Conservation (phyloP, 2,329 filamentous ascomycete species). For the Exophiala phaeomuriformis region DNA sequence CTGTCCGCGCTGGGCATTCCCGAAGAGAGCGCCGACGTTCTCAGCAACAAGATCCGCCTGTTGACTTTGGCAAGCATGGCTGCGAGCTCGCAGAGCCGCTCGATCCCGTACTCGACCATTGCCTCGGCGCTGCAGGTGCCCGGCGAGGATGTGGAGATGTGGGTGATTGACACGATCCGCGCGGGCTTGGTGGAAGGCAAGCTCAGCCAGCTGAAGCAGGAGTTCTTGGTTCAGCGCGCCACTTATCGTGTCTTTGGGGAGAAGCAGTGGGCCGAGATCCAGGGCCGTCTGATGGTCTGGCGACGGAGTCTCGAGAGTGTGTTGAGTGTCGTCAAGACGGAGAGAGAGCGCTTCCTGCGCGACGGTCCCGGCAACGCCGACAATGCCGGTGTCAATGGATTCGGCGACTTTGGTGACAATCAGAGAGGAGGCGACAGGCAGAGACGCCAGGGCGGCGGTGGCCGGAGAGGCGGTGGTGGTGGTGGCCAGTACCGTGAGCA, state of each 20-base stretch:
- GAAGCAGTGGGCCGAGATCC: slow-evolving; percentile 96
- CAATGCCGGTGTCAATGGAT: slow-evolving; percentile 8
- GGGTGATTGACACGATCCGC: slow-evolving; percentile 97
- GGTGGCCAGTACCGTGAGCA: slow-evolving; percentile 29
- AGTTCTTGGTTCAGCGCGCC: slow-evolving; percentile 91
- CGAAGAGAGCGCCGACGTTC: slow-evolving; percentile 63
- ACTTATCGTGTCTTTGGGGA: slow-evolving; percentile 96
- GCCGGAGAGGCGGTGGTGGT: slow-evolving; percentile 22
- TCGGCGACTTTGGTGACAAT: slow-evolving; percentile 7
- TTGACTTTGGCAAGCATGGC: slow-evolving; percentile 87
- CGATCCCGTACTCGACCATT: slow-evolving; percentile 82
- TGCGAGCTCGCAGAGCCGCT: slow-evolving; percentile 71
- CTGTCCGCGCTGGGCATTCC: slow-evolving; percentile 65
- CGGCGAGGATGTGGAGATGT: slow-evolving; percentile 82
- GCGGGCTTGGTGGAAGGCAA: slow-evolving; percentile 93
- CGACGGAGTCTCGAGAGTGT: slow-evolving; percentile 72
- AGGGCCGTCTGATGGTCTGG: slow-evolving; percentile 86
- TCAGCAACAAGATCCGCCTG: slow-evolving; percentile 93
- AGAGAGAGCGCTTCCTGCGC: slow-evolving; percentile 70
- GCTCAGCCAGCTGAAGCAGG: slow-evolving; percentile 82
- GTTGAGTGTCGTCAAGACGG: slow-evolving; percentile 66
- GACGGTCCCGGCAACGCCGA: slow-evolving; percentile 42
- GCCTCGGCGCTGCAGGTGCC: slow-evolving; percentile 77
- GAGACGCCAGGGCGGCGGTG: slow-evolving; percentile 28
- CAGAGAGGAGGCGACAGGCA: slow-evolving; percentile 12